Base-by-base conservation (phyloP, 352 stramenopile species). In the Pythium volutum region DNA sequence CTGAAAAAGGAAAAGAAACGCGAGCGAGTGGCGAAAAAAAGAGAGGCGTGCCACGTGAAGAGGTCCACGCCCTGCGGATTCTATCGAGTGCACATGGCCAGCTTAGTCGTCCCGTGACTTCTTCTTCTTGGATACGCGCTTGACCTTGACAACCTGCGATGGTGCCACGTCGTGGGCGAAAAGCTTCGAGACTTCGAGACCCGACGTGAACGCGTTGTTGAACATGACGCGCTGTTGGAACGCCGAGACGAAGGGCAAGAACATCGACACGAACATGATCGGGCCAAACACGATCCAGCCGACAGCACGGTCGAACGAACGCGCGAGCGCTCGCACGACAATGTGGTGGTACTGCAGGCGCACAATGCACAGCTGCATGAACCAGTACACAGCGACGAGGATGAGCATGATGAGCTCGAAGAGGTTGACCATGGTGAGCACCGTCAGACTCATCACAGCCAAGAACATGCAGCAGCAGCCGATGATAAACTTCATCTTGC, bases 141-240 rank as follows among this genome's bases (percentile, higher is more conserved):
- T 95, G 41, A 91, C 81, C 75, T 93, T 95, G 59, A 93, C 81
- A 20, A 91, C 79, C 62, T 91, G 82, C 25, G 79, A 70, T 22
- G 83, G 81, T 2, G 83, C 83, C 57, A 90, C 86, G 34, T 95
- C 86, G 73, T 95, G 83, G 20, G 86, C 76, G 61, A 95, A 93
- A 31, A 95, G 82, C 74, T 93, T 95, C 59, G 86, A 93, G 50
- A 95, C 86, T 60, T 95, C 86, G 9, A 95, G 67, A 31, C 86
- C 86, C 14, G 86, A 92, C 49, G 84, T 95, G 67, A 95, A 95
- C 25, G 86, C 86, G 61, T 89, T 92, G 75, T 95, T 95, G 66
- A 95, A 95, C 86, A 95, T 95, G 55, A 95, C 81, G 54, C 86
- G 84, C 71, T 95, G 84, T 72, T 95, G 86, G 77, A 93, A 95